Evolutionary conservation across 257 asterid genomes (phyloP).

Genomic region (Agastache rugosa): DNA sequence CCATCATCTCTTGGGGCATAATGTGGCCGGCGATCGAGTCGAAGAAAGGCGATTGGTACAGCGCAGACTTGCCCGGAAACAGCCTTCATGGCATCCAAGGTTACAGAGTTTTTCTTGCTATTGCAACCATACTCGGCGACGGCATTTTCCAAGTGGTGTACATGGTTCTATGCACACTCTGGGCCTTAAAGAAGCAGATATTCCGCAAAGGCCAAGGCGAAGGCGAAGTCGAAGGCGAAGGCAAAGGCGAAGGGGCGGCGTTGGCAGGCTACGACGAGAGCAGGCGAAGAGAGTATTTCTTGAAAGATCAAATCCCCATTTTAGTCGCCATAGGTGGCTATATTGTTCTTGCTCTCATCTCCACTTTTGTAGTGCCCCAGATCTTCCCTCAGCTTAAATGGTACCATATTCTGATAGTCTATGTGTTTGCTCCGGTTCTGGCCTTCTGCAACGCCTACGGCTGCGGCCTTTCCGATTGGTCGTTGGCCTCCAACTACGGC

Average conservation of each 20-base stretch:
- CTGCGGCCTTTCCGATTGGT: conserved; percentile 74
- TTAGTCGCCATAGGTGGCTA: conserved; percentile 50
- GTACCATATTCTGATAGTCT: conserved; percentile 58
- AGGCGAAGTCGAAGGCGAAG: no score
- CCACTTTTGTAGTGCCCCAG: conserved; percentile 44
- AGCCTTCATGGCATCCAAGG: conserved; percentile 77
- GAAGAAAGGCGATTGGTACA: conserved; percentile 65
- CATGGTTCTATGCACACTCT: conserved; percentile 45
- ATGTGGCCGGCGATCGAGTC: conserved; percentile 64
- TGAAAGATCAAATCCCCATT: conserved; percentile 60
- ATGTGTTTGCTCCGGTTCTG: conserved; percentile 53
- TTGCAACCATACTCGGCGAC: conserved; percentile 80
- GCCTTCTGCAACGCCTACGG: conserved; percentile 83
- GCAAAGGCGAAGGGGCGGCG: no score
- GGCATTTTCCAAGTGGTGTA: conserved; percentile 67
- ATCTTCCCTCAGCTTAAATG: conserved; percentile 63
- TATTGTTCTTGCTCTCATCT: conserved; percentile 40
- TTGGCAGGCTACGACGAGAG: conserved; percentile 44
- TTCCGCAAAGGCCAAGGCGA: no score
- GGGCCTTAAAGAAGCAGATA: no score
- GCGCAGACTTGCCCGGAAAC: conserved; percentile 32
- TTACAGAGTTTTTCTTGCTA: conserved; percentile 65
- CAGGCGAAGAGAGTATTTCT: conserved; percentile 48
- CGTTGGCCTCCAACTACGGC: conserved; percentile 74
- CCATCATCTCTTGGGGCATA: conserved; percentile 68